Evolutionary conservation across 768 basidiomycete genomes (phyloP).

Genomic region (Suillus cothurnatus): DNA sequence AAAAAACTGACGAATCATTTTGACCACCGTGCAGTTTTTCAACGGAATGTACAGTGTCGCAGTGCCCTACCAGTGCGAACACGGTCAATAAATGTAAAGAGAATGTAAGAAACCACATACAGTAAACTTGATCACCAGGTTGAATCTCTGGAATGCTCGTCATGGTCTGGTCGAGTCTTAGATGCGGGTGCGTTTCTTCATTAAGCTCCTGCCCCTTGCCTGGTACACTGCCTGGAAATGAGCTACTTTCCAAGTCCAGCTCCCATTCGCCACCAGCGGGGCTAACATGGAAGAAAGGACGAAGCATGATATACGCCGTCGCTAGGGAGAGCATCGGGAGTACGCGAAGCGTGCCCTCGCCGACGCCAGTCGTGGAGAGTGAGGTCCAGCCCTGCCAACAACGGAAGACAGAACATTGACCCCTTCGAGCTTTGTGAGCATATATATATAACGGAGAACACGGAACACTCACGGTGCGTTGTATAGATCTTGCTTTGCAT

Average conservation of each 20-base stretch:
- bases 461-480: conserved; percentile 49
- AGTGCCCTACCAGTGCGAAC: conserved; percentile 44
- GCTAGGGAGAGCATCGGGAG: conserved; percentile 57
- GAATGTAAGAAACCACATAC: conserved; percentile 30
- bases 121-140: conserved; percentile 67
- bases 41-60: conserved; percentile 58
- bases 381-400: conserved; percentile 64
- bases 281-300: conserved; percentile 63
- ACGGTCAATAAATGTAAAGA: not conserved
- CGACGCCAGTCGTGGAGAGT: conserved; percentile 53
- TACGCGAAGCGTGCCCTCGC: conserved; percentile 66
- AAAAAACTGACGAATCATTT: conserved; percentile 56
- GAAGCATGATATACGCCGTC: conserved; percentile 61
- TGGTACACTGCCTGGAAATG: conserved; percentile 57
- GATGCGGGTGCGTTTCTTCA: conserved; percentile 60
- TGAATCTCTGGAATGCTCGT: conserved; percentile 56
- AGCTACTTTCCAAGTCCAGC: conserved; percentile 49
- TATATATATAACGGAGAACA: conserved; percentile 12
- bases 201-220: conserved; percentile 60
- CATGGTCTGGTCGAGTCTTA: conserved; percentile 59
- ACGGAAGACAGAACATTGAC: conserved; percentile 55
- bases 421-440: conserved; percentile 33
- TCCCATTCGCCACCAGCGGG: conserved; percentile 50
- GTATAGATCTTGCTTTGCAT: conserved; percentile 64
- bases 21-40: conserved; percentile 48